Conservation (phyloP, 495 filamentous ascomycete genomes). For the Rhypophila decipiens region DNA sequence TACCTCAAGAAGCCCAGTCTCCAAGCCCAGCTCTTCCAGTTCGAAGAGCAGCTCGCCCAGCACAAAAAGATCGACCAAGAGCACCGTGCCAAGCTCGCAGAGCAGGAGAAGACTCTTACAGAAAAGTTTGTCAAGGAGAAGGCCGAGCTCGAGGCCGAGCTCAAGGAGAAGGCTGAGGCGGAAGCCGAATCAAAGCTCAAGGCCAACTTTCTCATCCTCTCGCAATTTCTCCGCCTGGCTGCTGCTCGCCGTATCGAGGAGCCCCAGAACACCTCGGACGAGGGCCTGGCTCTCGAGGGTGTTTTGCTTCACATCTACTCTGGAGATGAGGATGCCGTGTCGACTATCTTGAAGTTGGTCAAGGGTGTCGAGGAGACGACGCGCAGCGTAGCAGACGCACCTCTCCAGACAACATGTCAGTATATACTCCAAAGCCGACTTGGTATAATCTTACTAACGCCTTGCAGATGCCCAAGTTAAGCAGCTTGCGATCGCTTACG, state of each 20-base stretch:
- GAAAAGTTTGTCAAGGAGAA: conserved; percentile 68
- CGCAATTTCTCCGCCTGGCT: conserved; percentile 74
- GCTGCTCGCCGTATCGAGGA: conserved; percentile 63
- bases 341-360: conserved; percentile 77
- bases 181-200: conserved; percentile 47
- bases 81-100: conserved; percentile 61
- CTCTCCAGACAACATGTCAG: conserved; percentile 73
- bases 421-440: too few relatives aligned
- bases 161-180: conserved; percentile 50
- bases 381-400: conserved; percentile 53
- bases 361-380: conserved; percentile 71
- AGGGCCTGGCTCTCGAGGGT: conserved; percentile 84
- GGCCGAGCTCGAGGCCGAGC: conserved; percentile 50
- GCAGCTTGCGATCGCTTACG: conserved; percentile 47
- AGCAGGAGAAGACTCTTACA: conserved; percentile 60
- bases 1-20: conserved; percentile 83
- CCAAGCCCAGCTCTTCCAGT: conserved; percentile 62
- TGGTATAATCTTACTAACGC: conserved; percentile 30
- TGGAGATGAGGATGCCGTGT: conserved; percentile 74
- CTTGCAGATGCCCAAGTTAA: conserved; percentile 63
- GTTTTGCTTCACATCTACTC: conserved; percentile 83
- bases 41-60: conserved; percentile 76
- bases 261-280: conserved; percentile 55
- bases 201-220: conserved; percentile 56
- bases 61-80: conserved; percentile 78